phyloP scores from a whole-genome alignment of 2,329 filamentous ascomycete species.

The Fusarium buxicola region DNA sequence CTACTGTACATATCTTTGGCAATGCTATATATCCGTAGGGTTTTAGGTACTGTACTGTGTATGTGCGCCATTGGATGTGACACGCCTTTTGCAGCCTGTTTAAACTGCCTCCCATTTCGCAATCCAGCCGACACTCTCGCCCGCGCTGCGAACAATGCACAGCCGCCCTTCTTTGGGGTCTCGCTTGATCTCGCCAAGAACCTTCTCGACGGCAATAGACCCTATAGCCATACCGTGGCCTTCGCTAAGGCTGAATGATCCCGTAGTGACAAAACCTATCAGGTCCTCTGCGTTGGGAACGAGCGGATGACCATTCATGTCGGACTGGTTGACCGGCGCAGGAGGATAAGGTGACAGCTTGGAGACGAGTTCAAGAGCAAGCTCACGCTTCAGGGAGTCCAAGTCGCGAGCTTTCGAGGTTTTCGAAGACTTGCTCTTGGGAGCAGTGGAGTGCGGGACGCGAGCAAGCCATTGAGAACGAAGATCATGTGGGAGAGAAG shows the following conservation, averaged over 20 bases:
- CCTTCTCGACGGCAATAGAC: conserved; percentile 70
- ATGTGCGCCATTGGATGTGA: not conserved
- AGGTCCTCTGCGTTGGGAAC: conserved; percentile 82
- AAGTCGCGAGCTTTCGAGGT: conserved; percentile 44
- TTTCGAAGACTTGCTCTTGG: conserved; percentile 20
- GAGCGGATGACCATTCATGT: conserved; percentile 67
- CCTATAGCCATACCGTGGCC: conserved; percentile 83
- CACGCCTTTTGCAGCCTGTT: not conserved
- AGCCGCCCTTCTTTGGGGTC: conserved; percentile 60
- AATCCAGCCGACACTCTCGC: conserved; percentile 81
- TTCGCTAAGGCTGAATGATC: conserved; percentile 82
- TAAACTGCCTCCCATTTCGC: conserved; percentile 79
- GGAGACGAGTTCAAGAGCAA: conserved; percentile 62
- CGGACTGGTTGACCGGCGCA: conserved; percentile 51
- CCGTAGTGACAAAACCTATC: conserved; percentile 90
- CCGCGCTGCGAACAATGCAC: conserved; percentile 86
- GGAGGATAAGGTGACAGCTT: conserved; percentile 48
- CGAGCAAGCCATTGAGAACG: conserved; percentile 78
- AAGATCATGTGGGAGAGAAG: conserved; percentile 60
- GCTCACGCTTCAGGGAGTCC: conserved; percentile 56
- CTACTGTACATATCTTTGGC: not conserved
- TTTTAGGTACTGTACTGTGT: not conserved
- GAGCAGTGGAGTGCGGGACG: conserved; percentile 45
- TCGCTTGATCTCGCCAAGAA: conserved; percentile 55
- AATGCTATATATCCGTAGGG: too few relatives aligned